Base-by-base conservation (phyloP, 352 stramenopile genomes). In the Aphanomyces stellatus region DNA sequence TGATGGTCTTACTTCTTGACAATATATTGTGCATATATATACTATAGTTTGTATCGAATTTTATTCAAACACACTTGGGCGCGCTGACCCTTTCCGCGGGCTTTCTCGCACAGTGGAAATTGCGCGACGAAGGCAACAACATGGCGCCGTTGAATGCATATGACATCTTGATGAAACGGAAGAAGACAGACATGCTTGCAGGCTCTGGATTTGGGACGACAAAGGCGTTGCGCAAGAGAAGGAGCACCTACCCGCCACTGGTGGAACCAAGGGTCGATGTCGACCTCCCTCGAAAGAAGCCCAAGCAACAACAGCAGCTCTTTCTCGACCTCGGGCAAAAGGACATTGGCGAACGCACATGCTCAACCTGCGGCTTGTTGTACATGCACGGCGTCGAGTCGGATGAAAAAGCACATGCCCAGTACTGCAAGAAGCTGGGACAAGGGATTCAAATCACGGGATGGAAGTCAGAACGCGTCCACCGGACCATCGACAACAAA, bases 311-410 rank as follows among this genome's bases (percentile, higher is more conserved):
- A 7, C 76, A 69, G 3, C 85, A 93, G 63, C 71, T 78, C 53
- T 93, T 90, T 41, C 79, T 93, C 53, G 85, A 93, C 60, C 53
- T 91, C 5, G 85, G 85, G 0, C 85, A 93, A 65, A 83, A 81
- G 40, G 77, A 76, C 46, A 88, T 93, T 65, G 83, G 83, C 10
- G 72, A 80, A 31, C 74, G 80, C 43, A 88, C 73, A 15, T 93
- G 85, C 62, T 40, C 59, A 15, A 79, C 49, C 17, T 93, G 85
- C 48, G 81, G 77, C 3, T 43, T 93, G 35, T 51, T 93, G n/a
- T 93, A 91, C 66, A 90, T 80, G 31, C 69, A 69, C 8, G 85
- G 85, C 4, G 78, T 56, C 51, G 34, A 86, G 76, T 78, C 88
- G 30, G 85, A 93, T 51, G 85, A 93, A 55, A 79, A 74, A 51